Evolutionary conservation across 495 filamentous ascomycete genomes (phyloP), one percentile per base, ranked within the genome.

Genomic region (Aspergillus homomorphus): DNA sequence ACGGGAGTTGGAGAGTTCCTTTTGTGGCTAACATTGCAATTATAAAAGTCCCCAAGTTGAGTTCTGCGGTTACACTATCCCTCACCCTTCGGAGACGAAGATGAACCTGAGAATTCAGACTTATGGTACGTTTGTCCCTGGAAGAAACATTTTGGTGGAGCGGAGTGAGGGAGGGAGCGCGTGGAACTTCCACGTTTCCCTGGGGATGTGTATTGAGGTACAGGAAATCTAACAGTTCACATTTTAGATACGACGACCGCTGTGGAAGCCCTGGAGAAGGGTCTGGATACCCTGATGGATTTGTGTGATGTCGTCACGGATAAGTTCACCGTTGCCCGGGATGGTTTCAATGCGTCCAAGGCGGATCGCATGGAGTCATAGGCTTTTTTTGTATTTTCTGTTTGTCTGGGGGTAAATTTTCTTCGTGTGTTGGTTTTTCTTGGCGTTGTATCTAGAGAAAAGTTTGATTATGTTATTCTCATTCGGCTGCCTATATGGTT

Each of bases 51-150:
- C 94, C 33, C 83, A 90, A 45, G 94, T 98, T 33, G 94, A 98
- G 67, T 94, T 98, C 75, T 98, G 95, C 76, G 94, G 92, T 45
- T 98, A 98, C 69, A 91, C 94, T 4, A 98, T 98, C 54, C 94
- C 94, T 9, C 94, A 98, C 77, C 94, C 95, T 33, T 96, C 92
- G 18, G 94, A 98, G 68, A 74, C 85, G 14, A 92, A 95, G 74
- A 96, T 98, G 94, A 95, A 97, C 69, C 73, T 98, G 26, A 84
- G 94, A 55, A 97, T 98, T 61, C 94, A 98, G 74, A 98, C 93
- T 53, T 96, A 89, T 62, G 90, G 94, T 96, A 73, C 65, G 84
- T 75, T 18, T 57, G 21, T 42, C 41, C 22, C 41, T 43, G n/a
- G n/a, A n/a, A n/a, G n/a, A n/a, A n/a, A n/a, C n/a, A n/a, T n/a